Percentiles rank a stretch among this genome's conserved stretches.
These are phyloP conservation scores for Paramecium tetraurelia DNA, from an alignment of 73 alveolate species.

Conservation along the genomic window DNA sequence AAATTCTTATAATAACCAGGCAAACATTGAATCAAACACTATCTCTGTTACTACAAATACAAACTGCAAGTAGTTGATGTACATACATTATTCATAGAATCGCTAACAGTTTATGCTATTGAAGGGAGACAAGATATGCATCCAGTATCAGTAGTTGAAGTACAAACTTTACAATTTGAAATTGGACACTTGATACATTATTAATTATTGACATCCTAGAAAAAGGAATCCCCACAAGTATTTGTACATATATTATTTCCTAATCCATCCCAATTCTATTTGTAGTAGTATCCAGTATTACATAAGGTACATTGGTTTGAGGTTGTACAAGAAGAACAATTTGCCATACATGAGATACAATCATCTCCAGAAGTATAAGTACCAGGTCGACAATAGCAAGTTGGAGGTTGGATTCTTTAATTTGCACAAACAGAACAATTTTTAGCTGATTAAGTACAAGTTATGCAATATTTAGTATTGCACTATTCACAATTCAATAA, in stretches of 20 bases:
- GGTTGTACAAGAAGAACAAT: conserved; percentile 8
- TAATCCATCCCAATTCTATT: neutral
- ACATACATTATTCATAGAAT: neutral
- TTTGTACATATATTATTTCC: neutral
- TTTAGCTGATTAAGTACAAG: neutral
- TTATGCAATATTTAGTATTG: neutral
- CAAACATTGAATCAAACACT: neutral
- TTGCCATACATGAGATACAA: neutral
- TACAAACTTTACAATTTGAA: neutral
- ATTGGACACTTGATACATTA: neutral
- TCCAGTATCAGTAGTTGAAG: neutral
- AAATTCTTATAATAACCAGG: neutral
- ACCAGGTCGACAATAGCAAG: neutral
- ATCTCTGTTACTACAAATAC: neutral
- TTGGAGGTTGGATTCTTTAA: conserved; percentile 1
- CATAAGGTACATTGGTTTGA: neutral
- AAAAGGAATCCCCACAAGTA: neutral
- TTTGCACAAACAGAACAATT: neutral
- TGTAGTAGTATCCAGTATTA: neutral
- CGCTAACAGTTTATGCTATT: neutral
- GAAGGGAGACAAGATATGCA: neutral
- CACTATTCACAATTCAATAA: neutral
- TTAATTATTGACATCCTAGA: neutral
- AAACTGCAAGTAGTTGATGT: neutral
- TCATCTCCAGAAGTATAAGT: neutral